These are phyloP conservation scores for Komagataella ulmi DNA, from an alignment of 805 yeast species.

Conservation along the genomic window DNA sequence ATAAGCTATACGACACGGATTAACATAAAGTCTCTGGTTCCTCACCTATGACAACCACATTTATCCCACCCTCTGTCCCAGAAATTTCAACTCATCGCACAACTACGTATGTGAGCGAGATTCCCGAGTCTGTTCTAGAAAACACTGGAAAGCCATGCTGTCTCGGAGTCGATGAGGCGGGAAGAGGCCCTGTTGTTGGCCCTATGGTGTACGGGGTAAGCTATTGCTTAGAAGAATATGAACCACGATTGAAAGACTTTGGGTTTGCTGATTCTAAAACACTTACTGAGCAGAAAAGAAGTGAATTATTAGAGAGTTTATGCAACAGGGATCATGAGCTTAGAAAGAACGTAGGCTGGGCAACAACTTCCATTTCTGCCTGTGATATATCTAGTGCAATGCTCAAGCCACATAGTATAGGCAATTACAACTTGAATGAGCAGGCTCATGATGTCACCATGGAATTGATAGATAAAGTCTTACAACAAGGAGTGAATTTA, in stretches of 20 bases:
- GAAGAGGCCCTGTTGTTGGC: slow-evolving; percentile 95
- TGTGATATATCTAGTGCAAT: slow-evolving; percentile 80
- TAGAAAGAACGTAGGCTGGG: slow-evolving; percentile 65
- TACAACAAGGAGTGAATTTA: slow-evolving; percentile 49
- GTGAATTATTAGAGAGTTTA: slow-evolving; percentile 30
- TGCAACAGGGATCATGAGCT: slow-evolving; percentile 33
- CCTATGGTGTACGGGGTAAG: slow-evolving; percentile 95
- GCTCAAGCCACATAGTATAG: slow-evolving; percentile 52
- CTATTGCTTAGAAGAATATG: slow-evolving; percentile 50
- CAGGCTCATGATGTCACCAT: slow-evolving; percentile 97
- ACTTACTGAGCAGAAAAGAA: slow-evolving; percentile 59
- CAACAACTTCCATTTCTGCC: slow-evolving; percentile 75
- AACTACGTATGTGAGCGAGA: slow-evolving; percentile 32
- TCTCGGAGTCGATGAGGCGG: slow-evolving; percentile 96
- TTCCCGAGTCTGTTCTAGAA: slow-evolving; percentile 27
- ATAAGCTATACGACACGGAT: neutral
- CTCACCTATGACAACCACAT: slow-evolving; percentile 4
- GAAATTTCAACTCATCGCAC: slow-evolving; percentile 22
- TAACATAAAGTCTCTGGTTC: neutral
- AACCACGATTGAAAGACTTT: slow-evolving; percentile 31
- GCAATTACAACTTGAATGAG: slow-evolving; percentile 68
- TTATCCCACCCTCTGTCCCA: slow-evolving; percentile 22
- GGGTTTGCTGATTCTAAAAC: slow-evolving; percentile 94
- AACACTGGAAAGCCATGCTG: slow-evolving; percentile 29
- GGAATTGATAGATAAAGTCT: slow-evolving; percentile 50